Evolutionary conservation across 1,284 basidiomycete genomes (phyloP).

Genomic region (Agaricales sp.): DNA sequence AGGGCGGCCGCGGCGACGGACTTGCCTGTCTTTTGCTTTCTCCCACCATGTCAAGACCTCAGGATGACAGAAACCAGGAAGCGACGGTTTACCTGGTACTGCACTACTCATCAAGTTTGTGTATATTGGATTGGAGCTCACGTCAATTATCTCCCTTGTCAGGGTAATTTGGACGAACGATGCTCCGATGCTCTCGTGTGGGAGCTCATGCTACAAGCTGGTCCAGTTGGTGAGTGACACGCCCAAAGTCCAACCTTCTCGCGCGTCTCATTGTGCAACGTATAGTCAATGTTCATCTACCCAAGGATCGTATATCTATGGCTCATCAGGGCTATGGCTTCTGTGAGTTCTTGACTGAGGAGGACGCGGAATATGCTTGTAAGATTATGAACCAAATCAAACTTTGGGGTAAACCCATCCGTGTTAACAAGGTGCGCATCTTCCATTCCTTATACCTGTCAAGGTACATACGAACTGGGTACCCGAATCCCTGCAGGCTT

Average conservation of each 20-base stretch:
- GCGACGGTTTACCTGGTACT: constrained; percentile 88
- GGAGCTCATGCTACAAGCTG: constrained; percentile 98
- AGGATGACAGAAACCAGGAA: constrained; percentile 91
- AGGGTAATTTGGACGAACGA: constrained; percentile 97
- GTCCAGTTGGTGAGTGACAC: constrained; percentile 91
- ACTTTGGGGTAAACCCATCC: constrained; percentile 94
- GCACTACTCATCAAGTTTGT: constrained; percentile 5
- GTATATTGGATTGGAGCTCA: not conserved
- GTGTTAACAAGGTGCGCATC: constrained; percentile 93
- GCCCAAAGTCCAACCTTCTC: constrained; percentile 20
- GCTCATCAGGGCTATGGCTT: constrained; percentile 98
- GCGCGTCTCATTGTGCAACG: not conserved
- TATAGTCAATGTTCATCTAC: constrained; percentile 92
- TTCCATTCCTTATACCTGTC: not conserved
- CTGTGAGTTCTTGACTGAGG: constrained; percentile 96
- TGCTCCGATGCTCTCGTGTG: constrained; percentile 91
- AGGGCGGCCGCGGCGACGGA: not conserved
- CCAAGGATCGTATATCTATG: constrained; percentile 98
- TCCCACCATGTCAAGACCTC: constrained; percentile 61
- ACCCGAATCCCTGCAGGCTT: constrained; percentile 41
- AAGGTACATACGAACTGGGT: too few species aligned
- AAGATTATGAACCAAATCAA: constrained; percentile 99
- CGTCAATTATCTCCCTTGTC: constrained; percentile 1
- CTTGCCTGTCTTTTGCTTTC: not conserved
- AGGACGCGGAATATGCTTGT: constrained; percentile 98